phyloP scores from a whole-genome alignment of 1,284 basidiomycete genomes.

The Phaffia rhodozyma region DNA sequence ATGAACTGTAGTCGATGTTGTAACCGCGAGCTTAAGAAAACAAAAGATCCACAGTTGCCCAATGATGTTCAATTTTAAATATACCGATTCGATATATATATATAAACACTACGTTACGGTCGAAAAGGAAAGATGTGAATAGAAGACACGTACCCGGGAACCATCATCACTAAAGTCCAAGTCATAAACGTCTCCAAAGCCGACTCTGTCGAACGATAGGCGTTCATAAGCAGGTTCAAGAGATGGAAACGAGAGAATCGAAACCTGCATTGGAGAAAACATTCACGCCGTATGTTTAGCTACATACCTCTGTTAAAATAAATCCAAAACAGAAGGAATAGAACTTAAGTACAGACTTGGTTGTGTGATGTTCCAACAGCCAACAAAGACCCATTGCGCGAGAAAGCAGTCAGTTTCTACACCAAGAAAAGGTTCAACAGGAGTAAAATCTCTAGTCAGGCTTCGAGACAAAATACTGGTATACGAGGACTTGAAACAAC shows the following conservation, averaged over 20 bases:
- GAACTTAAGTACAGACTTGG: slow-evolving; percentile 31
- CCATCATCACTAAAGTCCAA: slow-evolving; percentile 46
- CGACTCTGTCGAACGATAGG: slow-evolving; percentile 35
- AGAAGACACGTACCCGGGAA: slow-evolving; percentile 38
- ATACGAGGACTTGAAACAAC: background rate
- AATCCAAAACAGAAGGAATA: background rate
- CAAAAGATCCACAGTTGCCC: slow-evolving; percentile 32
- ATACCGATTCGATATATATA: too few relatives aligned
- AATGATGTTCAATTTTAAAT: too few relatives aligned
- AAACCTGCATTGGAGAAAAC: slow-evolving; percentile 31
- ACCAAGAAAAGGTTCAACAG: slow-evolving; percentile 18
- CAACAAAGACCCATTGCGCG: slow-evolving; percentile 49
- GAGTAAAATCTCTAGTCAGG: too few relatives aligned
- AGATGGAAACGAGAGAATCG: slow-evolving; percentile 54
- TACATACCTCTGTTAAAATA: background rate
- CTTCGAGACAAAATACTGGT: background rate
- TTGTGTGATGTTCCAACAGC: slow-evolving; percentile 53
- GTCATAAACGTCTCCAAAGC: slow-evolving; percentile 62
- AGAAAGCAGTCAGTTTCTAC: slow-evolving; percentile 66
- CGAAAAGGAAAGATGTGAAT: background rate
- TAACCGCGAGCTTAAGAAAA: slow-evolving; percentile 19
- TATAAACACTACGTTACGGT: background rate
- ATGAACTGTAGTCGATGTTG: slow-evolving; percentile 20
- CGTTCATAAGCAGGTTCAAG: slow-evolving; percentile 43
- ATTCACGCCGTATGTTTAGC: background rate